Evolutionary conservation across 2,329 filamentous ascomycete species (phyloP), one percentile per base, ranked within the genome.

Genomic region (Pseudocercospora musae): DNA sequence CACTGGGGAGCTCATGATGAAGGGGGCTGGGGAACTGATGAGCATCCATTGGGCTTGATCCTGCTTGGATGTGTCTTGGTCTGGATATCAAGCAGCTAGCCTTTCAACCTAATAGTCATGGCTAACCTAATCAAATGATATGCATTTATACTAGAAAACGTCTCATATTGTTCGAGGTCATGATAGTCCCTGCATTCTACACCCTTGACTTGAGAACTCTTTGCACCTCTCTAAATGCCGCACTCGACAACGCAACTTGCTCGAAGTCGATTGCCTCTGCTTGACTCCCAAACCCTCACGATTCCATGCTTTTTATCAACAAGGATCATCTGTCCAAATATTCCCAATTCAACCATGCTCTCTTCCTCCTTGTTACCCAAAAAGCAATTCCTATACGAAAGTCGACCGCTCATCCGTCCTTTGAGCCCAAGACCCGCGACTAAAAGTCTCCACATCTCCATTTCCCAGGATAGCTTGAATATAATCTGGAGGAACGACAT

Each of bases 301-400:
- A 70, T 66, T n/a, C 62, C 62, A 57, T 68, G 59, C 56, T 63
- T 66, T 29, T 55, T 58, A 50, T 71, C 69, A 27, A 68, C 56
- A 40, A 68, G 23, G 23, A 71, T 57, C 40, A 62, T 52, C 63
- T 71, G 67, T 29, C 68, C 68, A 62, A 60, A 64, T 10, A 69
- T 62, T 3, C 68, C 68, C 31, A 67, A 29, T 0, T 54, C 68
- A 56, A 69, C 63, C 21, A 66, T 29, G 9, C 55, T 58, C 25
- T 67, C 58, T 31, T 42, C 55, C 1, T 57, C 37, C 4, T 53
- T 33, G 56, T 67, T 63, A 4, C 58, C 61, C 25, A 63, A 27
- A 29, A 63, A 69, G 50, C 58, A 66, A 31, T 50, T 56, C 10
- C 68, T 49, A 59, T 71, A 71, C 3, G 64, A 62, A n/a, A 62